Conservation (phyloP, 768 basidiomycete genomes). For the Tricholoma sp. region DNA sequence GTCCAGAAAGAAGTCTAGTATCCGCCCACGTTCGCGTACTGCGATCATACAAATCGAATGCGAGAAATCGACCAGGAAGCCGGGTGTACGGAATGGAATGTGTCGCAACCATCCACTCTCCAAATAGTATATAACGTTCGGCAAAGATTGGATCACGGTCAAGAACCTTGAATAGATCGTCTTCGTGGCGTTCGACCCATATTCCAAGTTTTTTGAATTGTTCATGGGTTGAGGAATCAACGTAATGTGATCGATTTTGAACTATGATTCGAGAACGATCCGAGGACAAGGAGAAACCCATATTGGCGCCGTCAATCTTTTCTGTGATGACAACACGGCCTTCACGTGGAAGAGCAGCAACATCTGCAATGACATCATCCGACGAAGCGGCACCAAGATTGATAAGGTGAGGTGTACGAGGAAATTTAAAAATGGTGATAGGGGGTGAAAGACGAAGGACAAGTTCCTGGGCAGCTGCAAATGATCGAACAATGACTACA, state of each 20-base stretch:
- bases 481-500: conserved; percentile 43
- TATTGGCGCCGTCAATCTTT: conserved; percentile 64
- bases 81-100: conserved; percentile 54
- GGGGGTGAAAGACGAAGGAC: conserved; percentile 39
- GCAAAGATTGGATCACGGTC: conserved; percentile 47
- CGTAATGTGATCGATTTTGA: conserved; percentile 61
- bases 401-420: conserved; percentile 55
- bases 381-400: conserved; percentile 50
- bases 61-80: conserved; percentile 53
- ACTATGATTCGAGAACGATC: conserved; percentile 42
- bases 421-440: conserved; percentile 48
- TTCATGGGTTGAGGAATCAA: conserved; percentile 49
- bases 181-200: conserved; percentile 48
- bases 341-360: conserved; percentile 11
- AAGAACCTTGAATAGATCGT: conserved; percentile 37
- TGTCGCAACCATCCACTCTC: conserved; percentile 60
- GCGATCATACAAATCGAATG: conserved; percentile 57
- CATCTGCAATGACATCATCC: conserved; percentile 44
- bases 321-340: conserved; percentile 49
- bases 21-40: conserved; percentile 35
- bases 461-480: conserved; percentile 45
- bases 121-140: conserved; percentile 55
- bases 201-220: conserved; percentile 54
- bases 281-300: conserved; percentile 54
- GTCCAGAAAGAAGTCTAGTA: conserved; percentile 25